Conservation (phyloP, 495 filamentous ascomycete species). For the Aspergillus haitiensis region DNA sequence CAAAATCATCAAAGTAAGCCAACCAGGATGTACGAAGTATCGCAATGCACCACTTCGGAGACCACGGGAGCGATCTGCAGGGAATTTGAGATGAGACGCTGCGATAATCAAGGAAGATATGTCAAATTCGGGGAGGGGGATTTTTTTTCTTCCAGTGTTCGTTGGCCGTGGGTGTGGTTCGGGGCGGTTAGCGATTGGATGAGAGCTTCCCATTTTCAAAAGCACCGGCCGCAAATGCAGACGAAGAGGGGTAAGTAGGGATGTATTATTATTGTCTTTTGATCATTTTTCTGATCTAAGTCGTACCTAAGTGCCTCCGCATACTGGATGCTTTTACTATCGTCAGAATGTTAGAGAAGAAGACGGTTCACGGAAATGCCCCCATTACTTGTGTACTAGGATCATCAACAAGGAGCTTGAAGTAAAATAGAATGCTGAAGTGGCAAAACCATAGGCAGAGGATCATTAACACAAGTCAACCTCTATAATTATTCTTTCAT, state of each 20-base stretch:
- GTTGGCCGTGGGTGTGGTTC: conserved; percentile 17
- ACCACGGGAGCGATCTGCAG: conserved; percentile 18
- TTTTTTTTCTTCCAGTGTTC: conserved; percentile 12
- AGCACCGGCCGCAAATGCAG: conserved; percentile 12
- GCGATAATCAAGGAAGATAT: conserved; percentile 17
- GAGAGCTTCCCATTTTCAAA: conserved; percentile 19
- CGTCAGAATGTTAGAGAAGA: not conserved
- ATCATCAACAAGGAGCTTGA: not conserved
- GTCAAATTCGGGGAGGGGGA: conserved; percentile 9
- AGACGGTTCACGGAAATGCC: not conserved
- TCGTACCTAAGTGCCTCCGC: conserved; percentile 1
- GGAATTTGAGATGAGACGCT: conserved; percentile 10
- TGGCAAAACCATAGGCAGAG: not conserved
- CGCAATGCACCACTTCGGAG: conserved; percentile 14
- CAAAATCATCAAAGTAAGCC: conserved; percentile 11
- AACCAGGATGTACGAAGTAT: conserved; percentile 11
- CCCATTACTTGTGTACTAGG: not conserved
- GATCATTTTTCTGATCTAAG: not conserved
- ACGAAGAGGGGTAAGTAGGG: not conserved
- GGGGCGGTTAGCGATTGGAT: conserved; percentile 30
- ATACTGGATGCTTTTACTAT: not conserved
- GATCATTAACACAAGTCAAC: not conserved
- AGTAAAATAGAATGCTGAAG: not conserved
- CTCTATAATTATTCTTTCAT: not conserved
- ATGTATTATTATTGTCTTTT: conserved; percentile 6